These are phyloP conservation scores for Ceriops tagal DNA, from an alignment of 345 rosid species.

Conservation along the genomic window DNA sequence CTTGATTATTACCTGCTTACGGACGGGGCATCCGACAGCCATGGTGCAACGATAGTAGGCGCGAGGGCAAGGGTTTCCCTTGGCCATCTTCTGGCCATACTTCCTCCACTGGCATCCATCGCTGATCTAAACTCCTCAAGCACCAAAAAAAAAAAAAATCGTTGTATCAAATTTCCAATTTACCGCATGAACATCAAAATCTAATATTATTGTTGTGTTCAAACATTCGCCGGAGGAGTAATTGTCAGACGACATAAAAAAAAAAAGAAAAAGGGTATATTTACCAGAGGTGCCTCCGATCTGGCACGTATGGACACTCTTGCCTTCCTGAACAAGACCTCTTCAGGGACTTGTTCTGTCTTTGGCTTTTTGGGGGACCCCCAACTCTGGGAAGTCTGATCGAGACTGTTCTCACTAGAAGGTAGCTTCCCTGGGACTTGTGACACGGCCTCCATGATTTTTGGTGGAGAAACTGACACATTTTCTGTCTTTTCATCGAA, in stretches of 20 bases:
- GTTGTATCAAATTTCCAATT: no score
- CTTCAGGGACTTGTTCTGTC: conserved; percentile 40
- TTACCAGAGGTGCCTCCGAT: conserved; percentile 51
- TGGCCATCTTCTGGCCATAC: conserved; percentile 88
- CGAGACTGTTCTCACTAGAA: conserved; percentile 31
- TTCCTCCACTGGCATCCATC: conserved; percentile 99
- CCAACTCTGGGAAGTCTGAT: conserved; percentile 40
- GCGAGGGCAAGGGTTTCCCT: conserved; percentile 86
- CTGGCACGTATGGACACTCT: conserved; percentile 53
- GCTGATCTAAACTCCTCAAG: conserved; percentile 33
- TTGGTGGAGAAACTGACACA: conserved; percentile 27
- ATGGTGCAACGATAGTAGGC: conserved; percentile 95
- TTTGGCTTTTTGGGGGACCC: conserved; percentile 47
- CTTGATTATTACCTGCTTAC: conserved; percentile 62
- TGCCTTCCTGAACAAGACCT: conserved; percentile 50
- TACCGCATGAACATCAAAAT: no score
- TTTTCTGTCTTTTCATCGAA: conserved; percentile 33
- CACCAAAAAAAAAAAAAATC: no score
- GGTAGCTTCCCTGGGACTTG: conserved; percentile 25
- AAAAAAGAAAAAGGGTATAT: no score
- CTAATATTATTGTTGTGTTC: no score
- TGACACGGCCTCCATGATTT: conserved; percentile 33
- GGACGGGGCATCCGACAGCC: conserved; percentile 71
- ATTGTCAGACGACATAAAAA: no score
- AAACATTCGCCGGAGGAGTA: no score